Evolutionary conservation across 1,284 basidiomycete species (phyloP), one percentile per base, ranked within the genome.

Genomic region (Kalmanozyma brasiliensis): DNA sequence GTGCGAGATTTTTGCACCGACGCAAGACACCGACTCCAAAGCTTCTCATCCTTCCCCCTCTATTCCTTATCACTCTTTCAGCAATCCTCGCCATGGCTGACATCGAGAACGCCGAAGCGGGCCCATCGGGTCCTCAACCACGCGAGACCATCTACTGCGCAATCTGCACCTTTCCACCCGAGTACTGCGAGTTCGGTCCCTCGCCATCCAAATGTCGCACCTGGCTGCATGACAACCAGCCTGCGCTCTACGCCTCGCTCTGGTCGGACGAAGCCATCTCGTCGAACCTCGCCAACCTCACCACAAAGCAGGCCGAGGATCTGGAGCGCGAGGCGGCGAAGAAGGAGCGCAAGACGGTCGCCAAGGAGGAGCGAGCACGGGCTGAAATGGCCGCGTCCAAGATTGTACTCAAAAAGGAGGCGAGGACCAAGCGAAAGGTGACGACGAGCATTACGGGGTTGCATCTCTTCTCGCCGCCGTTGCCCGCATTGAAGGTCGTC

Each of bases 111-210:
- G 14, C 51, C 37, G 67, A 70, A 51, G 67, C 67, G 9, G 67
- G 67, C 13, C 67, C 67, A 5, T 70, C 67, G 5, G 62, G 62
- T 2, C 62, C 68, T 5, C 66, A 68, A 14, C 66, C 73, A 17
- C 63, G 75, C 32, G 42, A 55, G 22, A 62, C 73, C 30, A 34
- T 72, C 42, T 79, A 79, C 64, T 79, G 77, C 38, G 64, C 70
- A 11, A 58, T 79, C n/a, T 79, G 76, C 67, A 75, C 79, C 40
- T 79, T 79, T 44, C 79, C 79, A 0, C 78, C 78, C 47, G 79
- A 81, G 51, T 81, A 80, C 67, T 81, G 79, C 65, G 77, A 79
- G 45, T 81, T 79, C 44, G 73, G 77, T 2, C 73, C 77, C 1
- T 71, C 70, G 2, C 51, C 69, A 11, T 74, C 77, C 20, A 79